Percentiles rank a stretch among this genome's conserved stretches.
Conservation (phyloP, 352 stramenopile species). For the Pythium sp. region DNA sequence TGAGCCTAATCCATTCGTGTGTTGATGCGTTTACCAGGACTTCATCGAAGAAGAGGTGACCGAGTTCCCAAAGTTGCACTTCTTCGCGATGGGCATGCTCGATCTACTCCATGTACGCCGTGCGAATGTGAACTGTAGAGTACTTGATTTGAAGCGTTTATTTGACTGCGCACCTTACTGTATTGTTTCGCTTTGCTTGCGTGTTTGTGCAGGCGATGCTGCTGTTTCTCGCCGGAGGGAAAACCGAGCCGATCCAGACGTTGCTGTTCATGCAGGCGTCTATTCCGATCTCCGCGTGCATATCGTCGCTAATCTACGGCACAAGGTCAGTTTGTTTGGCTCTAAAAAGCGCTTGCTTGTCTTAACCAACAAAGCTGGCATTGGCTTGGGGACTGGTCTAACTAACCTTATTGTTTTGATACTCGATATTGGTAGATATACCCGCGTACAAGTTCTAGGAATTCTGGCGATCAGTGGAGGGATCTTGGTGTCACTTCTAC, state of each 20-base stretch:
- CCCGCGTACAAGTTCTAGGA: conserved; percentile 66
- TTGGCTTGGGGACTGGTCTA: neutral
- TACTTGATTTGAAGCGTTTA: neutral
- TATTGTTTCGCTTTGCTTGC: neutral
- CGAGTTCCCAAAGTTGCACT: conserved; percentile 86
- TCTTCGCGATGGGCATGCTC: conserved; percentile 84
- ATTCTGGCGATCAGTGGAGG: conserved; percentile 63
- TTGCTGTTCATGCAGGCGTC: conserved; percentile 85
- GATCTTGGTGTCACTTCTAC: conserved; percentile 73
- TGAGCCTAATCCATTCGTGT: neutral
- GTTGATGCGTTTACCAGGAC: conserved; percentile 39
- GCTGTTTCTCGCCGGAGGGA: conserved; percentile 79
- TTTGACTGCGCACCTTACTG: neutral
- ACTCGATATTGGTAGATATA: conserved; percentile 46
- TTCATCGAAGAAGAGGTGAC: conserved; percentile 81
- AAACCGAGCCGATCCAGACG: conserved; percentile 81
- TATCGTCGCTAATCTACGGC: conserved; percentile 54
- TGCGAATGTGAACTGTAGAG: neutral
- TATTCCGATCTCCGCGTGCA: conserved; percentile 63
- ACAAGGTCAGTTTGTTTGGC: conserved; percentile 31
- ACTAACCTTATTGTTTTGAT: neutral
- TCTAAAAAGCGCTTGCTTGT: neutral
- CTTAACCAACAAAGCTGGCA: neutral
- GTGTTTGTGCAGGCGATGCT: conserved; percentile 57
- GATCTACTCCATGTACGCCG: conserved; percentile 72